Evolutionary conservation across 2,329 filamentous ascomycete genomes (phyloP).

Genomic region (Colletotrichum sublineola): DNA sequence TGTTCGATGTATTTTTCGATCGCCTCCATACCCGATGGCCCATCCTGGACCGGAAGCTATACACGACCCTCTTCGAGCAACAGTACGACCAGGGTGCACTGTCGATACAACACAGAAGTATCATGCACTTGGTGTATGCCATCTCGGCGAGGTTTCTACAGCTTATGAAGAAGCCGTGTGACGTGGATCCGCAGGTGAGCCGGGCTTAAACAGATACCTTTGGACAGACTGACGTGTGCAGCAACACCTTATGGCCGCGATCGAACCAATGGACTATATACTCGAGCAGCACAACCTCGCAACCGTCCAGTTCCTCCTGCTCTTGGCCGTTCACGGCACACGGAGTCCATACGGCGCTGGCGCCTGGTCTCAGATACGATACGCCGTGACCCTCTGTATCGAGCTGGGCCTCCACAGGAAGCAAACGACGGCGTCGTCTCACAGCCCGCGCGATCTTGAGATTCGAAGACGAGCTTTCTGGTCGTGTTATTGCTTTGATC

Average conservation of each 20-base stretch:
- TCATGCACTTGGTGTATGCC: conserved; percentile 47
- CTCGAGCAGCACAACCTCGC: conserved; percentile 51
- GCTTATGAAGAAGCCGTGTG: conserved; percentile 45
- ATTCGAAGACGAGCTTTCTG: conserved; percentile 52
- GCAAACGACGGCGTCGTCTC: not conserved
- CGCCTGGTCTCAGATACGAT: conserved; percentile 51
- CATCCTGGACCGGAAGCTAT: conserved; percentile 45
- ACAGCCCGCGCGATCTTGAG: conserved; percentile 44
- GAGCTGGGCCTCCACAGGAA: conserved; percentile 51
- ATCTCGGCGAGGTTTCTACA: conserved; percentile 47
- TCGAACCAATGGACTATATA: conserved; percentile 50
- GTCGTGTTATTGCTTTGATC: conserved; percentile 52
- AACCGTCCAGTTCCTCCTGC: conserved; percentile 50
- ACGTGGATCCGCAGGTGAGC: conserved; percentile 46
- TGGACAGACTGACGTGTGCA: not conserved
- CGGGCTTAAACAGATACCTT: fast-evolving
- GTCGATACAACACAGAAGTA: conserved; percentile 45
- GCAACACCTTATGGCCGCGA: conserved; percentile 48
- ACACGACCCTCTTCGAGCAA: conserved; percentile 41
- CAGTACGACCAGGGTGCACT: conserved; percentile 43
- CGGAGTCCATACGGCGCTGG: conserved; percentile 52
- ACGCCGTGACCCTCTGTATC: conserved; percentile 50
- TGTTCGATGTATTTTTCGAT: conserved; percentile 48
- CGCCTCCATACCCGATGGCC: conserved; percentile 48
- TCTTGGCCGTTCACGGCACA: conserved; percentile 52